Evolutionary conservation across 192 early-diverging fungal genomes (phyloP).

Genomic region (Funneliformis mosseae): DNA sequence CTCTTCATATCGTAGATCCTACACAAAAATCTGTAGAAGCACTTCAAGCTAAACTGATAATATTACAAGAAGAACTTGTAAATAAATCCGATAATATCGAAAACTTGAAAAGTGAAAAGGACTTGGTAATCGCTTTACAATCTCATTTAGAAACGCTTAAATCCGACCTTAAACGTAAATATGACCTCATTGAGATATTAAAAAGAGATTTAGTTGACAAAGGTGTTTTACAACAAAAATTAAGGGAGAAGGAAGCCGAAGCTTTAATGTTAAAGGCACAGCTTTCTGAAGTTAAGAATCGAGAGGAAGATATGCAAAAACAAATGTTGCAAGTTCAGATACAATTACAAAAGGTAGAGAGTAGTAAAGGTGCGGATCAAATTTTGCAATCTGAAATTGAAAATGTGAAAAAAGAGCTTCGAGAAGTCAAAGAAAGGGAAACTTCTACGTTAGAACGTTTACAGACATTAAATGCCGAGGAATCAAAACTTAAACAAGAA

Average conservation of each 20-base stretch:
- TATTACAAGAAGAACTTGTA: conserved; percentile 19
- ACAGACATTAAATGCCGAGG: not conserved
- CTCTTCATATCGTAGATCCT: not conserved
- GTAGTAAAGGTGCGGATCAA: not conserved
- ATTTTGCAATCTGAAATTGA: conserved; percentile 11
- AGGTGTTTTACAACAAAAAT: conserved; percentile 18
- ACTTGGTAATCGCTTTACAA: conserved; percentile 1
- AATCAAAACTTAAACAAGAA: conserved; percentile 9
- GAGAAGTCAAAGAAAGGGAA: not conserved
- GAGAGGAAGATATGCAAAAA: not conserved
- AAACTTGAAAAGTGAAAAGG: not conserved
- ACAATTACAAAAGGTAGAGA: not conserved
- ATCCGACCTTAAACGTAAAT: conserved; percentile 28
- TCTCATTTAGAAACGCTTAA: conserved; percentile 7
- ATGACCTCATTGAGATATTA: conserved; percentile 28
- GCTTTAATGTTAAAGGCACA: conserved; percentile 1
- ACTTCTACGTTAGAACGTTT: not conserved
- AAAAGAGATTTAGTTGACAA: conserved; percentile 24
- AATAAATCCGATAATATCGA: not conserved
- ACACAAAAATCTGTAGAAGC: conserved; percentile 14
- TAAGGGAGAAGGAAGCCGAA: conserved; percentile 20
- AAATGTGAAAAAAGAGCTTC: conserved; percentile 2
- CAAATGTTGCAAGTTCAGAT: conserved; percentile 19
- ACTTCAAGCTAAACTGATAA: not conserved
- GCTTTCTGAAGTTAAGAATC: conserved; percentile 10